Percentiles rank a stretch among this genome's conserved stretches.
Evolutionary conservation across 164 flowering plant species (phyloP).

Genomic region (Vitis labrusca): DNA sequence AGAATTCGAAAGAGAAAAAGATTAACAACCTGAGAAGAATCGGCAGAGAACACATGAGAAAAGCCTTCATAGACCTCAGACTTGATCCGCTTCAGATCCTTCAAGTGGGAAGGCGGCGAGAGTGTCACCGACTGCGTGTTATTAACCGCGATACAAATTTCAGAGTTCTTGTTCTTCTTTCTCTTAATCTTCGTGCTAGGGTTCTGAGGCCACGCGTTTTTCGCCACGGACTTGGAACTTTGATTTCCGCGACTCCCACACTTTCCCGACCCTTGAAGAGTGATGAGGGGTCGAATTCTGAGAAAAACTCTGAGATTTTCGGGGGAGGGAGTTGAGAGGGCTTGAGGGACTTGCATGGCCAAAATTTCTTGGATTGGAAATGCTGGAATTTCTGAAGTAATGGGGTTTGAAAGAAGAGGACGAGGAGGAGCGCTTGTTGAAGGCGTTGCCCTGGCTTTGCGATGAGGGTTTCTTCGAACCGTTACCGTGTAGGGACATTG

Average conservation of each 20-base stretch:
- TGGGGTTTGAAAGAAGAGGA: constrained; percentile 3
- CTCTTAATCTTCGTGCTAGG: constrained; percentile 15
- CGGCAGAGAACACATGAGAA: constrained; percentile 60
- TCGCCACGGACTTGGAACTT: constrained; percentile 4
- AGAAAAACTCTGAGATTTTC: constrained; percentile 60
- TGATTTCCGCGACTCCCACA: background rate
- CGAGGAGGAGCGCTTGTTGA: constrained; percentile 20
- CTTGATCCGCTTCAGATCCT: constrained; percentile 55
- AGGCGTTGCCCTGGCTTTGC: constrained; percentile 59
- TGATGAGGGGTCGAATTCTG: constrained; percentile 52
- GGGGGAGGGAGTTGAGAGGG: constrained; percentile 8
- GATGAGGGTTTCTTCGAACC: constrained; percentile 69
- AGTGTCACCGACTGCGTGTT: constrained; percentile 56
- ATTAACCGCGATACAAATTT: constrained; percentile 44
- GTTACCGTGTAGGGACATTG: constrained; percentile 48
- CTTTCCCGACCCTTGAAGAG: constrained; percentile 1
- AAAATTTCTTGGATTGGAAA: constrained; percentile 50
- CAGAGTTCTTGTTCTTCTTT: constrained; percentile 25
- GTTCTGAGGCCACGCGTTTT: constrained; percentile 34
- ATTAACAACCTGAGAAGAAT: constrained; percentile 64
- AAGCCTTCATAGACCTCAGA: constrained; percentile 78
- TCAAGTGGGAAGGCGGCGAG: constrained; percentile 43
- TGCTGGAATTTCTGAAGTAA: constrained; percentile 21
- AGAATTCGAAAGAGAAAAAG: background rate
- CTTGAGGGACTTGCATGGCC: constrained; percentile 26